Percentiles rank a stretch among this genome's conserved stretches.
Conservation (phyloP, 169 alveolate species). For the Hepatocystis sp. region DNA sequence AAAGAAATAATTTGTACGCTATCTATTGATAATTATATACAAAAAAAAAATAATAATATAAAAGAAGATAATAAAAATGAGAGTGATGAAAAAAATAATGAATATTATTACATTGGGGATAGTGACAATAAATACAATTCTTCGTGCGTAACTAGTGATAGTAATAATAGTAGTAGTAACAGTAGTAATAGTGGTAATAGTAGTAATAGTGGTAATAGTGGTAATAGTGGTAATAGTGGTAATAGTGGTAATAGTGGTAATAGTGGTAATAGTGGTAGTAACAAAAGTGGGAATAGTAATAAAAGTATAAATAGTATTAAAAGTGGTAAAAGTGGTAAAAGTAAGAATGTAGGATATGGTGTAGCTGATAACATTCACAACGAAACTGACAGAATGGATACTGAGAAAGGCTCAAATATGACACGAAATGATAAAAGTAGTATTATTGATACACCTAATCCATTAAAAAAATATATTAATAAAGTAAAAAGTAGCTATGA, state of each 20-base stretch:
- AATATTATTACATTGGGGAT: slow-evolving; percentile 12
- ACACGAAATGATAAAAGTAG: no score
- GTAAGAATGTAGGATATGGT: background rate
- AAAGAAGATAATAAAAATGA: slow-evolving; percentile 1
- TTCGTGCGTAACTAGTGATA: slow-evolving; percentile 6
- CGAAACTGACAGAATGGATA: no score
- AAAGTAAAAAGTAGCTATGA: no score
- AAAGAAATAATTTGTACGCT: slow-evolving; percentile 42
- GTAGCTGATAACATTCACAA: no score
- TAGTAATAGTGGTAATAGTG: background rate
- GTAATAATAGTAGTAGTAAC: background rate
- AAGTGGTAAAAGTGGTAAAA: background rate
- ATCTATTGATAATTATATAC: slow-evolving; percentile 1
- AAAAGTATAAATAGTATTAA: no score
- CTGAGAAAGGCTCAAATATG: no score
- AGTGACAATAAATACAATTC: slow-evolving; percentile 13
- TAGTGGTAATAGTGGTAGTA: no score
- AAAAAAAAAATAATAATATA: background rate
- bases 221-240: background rate
- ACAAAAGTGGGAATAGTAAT: no score
- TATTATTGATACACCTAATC: no score
- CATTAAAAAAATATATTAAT: no score
- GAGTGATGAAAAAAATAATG: background rate
- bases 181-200: background rate
- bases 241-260: background rate